These are phyloP conservation scores for Chenopodium formosanum DNA, from an alignment of 148 eudicot genomes.

Conservation along the genomic window DNA sequence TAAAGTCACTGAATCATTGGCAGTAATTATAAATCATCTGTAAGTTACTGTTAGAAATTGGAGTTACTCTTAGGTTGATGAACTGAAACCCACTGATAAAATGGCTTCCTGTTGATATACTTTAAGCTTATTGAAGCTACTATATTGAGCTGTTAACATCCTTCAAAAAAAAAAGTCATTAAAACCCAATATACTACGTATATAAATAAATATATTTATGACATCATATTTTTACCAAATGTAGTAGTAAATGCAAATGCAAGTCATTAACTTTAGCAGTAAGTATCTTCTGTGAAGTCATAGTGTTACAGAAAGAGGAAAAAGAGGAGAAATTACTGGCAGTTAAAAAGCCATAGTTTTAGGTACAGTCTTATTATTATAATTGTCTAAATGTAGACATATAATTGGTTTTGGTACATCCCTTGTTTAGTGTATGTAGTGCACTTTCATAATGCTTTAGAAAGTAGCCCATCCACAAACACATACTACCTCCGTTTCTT, in stretches of 20 bases:
- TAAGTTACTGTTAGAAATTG: neutral
- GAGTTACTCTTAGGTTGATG: slow-evolving; percentile 10
- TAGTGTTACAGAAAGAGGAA: slow-evolving; percentile 9
- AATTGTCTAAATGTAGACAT: slow-evolving; percentile 16
- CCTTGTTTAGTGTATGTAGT: slow-evolving; percentile 24
- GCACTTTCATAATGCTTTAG: slow-evolving; percentile 10
- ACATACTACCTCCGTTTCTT: too few relatives aligned
- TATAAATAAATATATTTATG: neutral
- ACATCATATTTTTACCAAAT: slow-evolving; percentile 14
- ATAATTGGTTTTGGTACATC: slow-evolving; percentile 18
- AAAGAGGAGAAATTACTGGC: slow-evolving; percentile 12
- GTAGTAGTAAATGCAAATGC: slow-evolving; percentile 23
- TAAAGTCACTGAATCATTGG: slow-evolving; percentile 12
- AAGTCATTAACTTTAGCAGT: slow-evolving; percentile 17
- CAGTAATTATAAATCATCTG: neutral
- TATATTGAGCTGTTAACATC: slow-evolving; percentile 24
- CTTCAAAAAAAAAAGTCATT: slow-evolving; percentile 3
- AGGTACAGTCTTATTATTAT: slow-evolving; percentile 11
- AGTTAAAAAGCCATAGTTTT: slow-evolving; percentile 2
- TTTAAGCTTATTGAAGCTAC: neutral
- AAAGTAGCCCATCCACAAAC: neutral
- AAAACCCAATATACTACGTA: neutral
- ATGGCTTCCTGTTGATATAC: neutral
- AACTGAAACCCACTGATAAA: neutral
- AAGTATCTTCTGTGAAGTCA: slow-evolving; percentile 2